Percentiles rank a stretch among this genome's conserved stretches.
phyloP scores from a whole-genome alignment of 257 asterid genomes.

The Solanum arcanum region DNA sequence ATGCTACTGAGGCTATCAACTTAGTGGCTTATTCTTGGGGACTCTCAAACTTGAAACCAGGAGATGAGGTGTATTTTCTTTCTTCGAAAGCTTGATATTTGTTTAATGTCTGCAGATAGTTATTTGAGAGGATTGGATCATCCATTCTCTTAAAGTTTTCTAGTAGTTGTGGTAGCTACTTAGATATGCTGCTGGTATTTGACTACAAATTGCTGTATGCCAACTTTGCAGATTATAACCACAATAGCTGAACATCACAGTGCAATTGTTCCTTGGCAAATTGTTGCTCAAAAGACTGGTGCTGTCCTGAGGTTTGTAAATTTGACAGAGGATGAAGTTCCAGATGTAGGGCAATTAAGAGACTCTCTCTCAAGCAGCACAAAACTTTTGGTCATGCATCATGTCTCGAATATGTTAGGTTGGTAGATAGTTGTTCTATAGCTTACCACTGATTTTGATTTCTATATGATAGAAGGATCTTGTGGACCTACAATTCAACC shows the following conservation, averaged over 20 bases:
- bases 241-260: conserved; percentile 97
- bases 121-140: neutral
- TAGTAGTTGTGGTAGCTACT: neutral
- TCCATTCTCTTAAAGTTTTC: neutral
- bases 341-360: conserved; percentile 54
- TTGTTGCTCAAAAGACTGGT: conserved; percentile 96
- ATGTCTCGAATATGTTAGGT: conserved; percentile 89
- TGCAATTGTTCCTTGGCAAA: conserved; percentile 95
- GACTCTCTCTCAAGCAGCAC: conserved; percentile 52
- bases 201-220: neutral
- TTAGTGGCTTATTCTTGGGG: conserved; percentile 97
- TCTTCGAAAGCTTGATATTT: neutral
- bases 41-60: conserved; percentile 57
- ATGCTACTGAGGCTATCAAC: conserved; percentile 97
- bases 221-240: conserved; percentile 48
- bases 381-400: conserved; percentile 69
- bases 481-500: neutral
- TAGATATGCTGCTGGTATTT: neutral
- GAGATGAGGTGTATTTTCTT: conserved; percentile 60
- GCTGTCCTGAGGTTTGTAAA: conserved; percentile 60
- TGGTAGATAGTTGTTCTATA: conserved; percentile 7
- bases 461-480: neutral
- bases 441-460: neutral
- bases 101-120: neutral
- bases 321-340: conserved; percentile 68